Conservation (phyloP, 169 alveolate genomes). For the Fabrea salina region DNA sequence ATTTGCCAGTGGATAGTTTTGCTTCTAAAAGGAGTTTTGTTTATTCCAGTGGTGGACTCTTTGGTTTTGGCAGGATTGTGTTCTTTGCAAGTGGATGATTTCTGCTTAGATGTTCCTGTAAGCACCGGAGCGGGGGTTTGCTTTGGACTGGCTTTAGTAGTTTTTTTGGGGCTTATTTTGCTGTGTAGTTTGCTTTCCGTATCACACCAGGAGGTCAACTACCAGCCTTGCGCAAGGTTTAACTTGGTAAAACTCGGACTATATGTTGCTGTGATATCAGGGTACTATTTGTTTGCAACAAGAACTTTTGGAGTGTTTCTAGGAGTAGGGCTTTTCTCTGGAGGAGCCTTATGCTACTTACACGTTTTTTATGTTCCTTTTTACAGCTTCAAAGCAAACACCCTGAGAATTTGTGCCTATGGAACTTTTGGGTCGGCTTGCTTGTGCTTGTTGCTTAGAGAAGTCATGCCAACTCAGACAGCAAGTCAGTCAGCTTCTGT, state of each 20-base stretch:
- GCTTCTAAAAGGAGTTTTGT: background rate
- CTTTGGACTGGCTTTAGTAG: background rate
- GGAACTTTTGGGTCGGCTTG: slow-evolving; percentile 10
- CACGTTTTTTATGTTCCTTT: slow-evolving; percentile 1
- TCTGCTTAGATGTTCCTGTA: background rate
- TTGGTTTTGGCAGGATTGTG: slow-evolving; percentile 6
- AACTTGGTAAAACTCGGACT: background rate
- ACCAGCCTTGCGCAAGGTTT: slow-evolving; percentile 12
- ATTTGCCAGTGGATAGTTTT: background rate
- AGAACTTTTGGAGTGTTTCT: slow-evolving; percentile 1
- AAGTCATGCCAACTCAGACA: background rate
- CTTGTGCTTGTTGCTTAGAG: slow-evolving; percentile 1
- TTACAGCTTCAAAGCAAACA: background rate
- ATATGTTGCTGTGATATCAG: background rate
- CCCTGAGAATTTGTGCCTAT: background rate
- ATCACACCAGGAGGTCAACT: slow-evolving; percentile 1
- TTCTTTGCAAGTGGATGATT: background rate
- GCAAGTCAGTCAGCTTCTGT: background rate
- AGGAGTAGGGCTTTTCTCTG: background rate
- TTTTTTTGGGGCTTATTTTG: background rate
- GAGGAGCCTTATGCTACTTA: background rate
- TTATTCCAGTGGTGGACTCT: background rate
- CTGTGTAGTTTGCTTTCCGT: slow-evolving; percentile 18
- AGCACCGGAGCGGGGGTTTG: background rate
- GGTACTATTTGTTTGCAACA: background rate